Evolutionary conservation across 2,329 filamentous ascomycete species (phyloP), one percentile per base, ranked within the genome.

Genomic region (Grosmannia serpens): DNA sequence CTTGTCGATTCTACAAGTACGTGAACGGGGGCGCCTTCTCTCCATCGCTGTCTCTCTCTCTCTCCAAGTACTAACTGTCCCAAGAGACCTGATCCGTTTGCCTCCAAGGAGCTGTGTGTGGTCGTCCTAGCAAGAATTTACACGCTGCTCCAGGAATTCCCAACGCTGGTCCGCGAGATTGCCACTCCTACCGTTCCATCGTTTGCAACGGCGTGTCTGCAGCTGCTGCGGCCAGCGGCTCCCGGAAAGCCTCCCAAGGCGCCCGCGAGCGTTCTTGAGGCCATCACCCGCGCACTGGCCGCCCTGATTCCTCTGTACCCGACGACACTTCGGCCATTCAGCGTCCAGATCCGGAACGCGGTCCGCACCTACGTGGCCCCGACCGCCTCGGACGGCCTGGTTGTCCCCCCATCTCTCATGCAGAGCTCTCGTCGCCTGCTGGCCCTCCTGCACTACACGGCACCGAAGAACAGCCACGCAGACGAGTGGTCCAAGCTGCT

Each of bases 51-150:
- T 17, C 20, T 33, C 24, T 26, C 15, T 50, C 15, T n/a, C 27
- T 27, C 15, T 7, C n/a, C 20, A 2, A 2, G 9, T 15, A 13
- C 22, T 17, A 17, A 13, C 54, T 31, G 17, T 55, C 51, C 15
- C 15, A 64, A 90, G 83, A 95, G 90, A 79, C 84, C 86, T 11
- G 90, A 95, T 66, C 84, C 89, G 3, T 70, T 81, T 8, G 82
- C 86, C 4, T 85, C 85, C 38, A 95, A 94, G 68, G 87, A 87
- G 68, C 71, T 96, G 60, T 83, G 83, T 64, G 76, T 96, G 55
- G 81, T 94, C 61, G 83, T 88, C 17, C 75, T 96, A 61, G 88
- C 88, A 24, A 86, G 88, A 67, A 91, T 96, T 64, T 96, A 94
- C 73, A 80, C 84, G 64, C 80, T 94, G 41, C 87, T 91, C 47